Conservation (phyloP, 2,329 filamentous ascomycete species). For the Fusarium kyushuense region DNA sequence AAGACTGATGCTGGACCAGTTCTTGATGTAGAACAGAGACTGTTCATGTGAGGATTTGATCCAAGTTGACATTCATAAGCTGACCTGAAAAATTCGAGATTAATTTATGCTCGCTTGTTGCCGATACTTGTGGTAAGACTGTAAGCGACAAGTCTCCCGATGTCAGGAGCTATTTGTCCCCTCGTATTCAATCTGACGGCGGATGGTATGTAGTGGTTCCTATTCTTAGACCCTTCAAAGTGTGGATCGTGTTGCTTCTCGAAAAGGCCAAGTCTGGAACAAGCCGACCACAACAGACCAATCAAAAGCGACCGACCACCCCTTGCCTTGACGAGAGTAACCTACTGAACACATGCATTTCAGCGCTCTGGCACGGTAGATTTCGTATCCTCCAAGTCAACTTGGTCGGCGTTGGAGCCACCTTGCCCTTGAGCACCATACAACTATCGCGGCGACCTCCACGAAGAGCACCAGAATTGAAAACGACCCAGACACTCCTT, state of each 20-base stretch:
- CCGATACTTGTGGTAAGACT: not conserved
- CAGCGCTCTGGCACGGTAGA: constrained; percentile 38
- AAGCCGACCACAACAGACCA: constrained; percentile 28
- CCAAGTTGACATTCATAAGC: too few species aligned
- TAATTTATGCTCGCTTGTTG: not conserved
- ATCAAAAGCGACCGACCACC: constrained; percentile 35
- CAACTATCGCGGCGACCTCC: constrained; percentile 16
- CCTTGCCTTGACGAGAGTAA: constrained; percentile 35
- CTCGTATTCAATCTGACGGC: constrained; percentile 13
- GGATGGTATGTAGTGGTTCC: not conserved
- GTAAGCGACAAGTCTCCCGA: not conserved
- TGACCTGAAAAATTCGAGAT: not conserved
- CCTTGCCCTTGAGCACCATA: constrained; percentile 33
- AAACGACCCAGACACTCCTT: not conserved
- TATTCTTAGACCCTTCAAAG: constrained; percentile 28
- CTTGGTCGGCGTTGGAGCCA: constrained; percentile 40
- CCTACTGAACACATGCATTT: constrained; percentile 41
- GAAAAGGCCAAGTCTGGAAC: constrained; percentile 19
- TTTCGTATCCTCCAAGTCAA: constrained; percentile 38
- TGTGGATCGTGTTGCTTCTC: constrained; percentile 29
- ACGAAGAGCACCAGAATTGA: constrained; percentile 16
- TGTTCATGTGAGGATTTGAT: too few species aligned
- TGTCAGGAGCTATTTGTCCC: not conserved
- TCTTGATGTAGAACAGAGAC: too few species aligned
- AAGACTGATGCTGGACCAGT: too few species aligned